A percentile compares a stretch with the other conserved stretches of the same genome.
Evolutionary conservation across 2,329 filamentous ascomycete species (phyloP).

Genomic region (Parafenestella ontariensis): DNA sequence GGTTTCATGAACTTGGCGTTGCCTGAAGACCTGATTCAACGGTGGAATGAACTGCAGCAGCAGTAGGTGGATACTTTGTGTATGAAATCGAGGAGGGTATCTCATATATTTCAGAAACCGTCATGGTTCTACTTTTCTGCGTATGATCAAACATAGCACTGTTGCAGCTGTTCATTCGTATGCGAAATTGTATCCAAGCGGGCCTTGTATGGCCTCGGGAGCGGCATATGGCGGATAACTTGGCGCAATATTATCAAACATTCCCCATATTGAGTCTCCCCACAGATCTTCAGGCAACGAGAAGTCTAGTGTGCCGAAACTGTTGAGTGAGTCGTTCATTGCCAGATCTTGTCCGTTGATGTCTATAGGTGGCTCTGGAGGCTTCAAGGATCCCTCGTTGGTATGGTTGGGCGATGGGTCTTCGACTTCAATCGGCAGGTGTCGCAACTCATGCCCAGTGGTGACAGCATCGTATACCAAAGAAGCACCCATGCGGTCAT

Average conservation of each 20-base stretch:
- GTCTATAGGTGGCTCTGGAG: background rate
- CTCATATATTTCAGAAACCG: background rate
- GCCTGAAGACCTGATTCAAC: slow-evolving; percentile 10
- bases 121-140: background rate
- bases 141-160: background rate
- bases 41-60: background rate
- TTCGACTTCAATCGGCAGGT: slow-evolving; percentile 12
- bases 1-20: slow-evolving; percentile 22
- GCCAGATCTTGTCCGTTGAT: background rate
- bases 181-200: background rate
- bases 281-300: slow-evolving; percentile 28
- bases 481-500: slow-evolving; percentile 29
- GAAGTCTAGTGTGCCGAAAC: slow-evolving; percentile 23
- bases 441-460: slow-evolving; percentile 21
- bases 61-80: background rate
- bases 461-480: slow-evolving; percentile 28
- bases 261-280: slow-evolving; percentile 32
- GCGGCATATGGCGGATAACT: background rate
- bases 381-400: background rate
- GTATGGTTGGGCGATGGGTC: slow-evolving; percentile 5
- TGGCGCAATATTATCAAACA: slow-evolving; percentile 23
- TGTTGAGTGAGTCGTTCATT: background rate
- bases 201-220: background rate
- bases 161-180: background rate
- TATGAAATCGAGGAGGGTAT: background rate